Conservation (phyloP, 768 basidiomycete genomes). For the Russula lepida region DNA sequence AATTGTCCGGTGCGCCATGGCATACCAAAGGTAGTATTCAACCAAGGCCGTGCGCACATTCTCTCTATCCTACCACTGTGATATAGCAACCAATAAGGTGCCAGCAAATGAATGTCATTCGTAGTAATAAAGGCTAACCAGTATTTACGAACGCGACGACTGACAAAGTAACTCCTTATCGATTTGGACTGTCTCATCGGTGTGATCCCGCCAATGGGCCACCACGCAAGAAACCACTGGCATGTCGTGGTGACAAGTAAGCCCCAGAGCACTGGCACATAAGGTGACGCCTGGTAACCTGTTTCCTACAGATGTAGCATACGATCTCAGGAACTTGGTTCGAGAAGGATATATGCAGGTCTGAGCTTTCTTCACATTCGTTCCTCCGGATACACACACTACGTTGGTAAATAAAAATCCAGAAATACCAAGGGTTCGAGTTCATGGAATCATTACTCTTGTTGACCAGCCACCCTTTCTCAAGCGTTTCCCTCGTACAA, state of each 20-base stretch:
- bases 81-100: no score
- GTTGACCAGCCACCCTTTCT: no score
- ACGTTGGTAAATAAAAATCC: background rate
- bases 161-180: conserved; percentile 25
- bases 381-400: no score
- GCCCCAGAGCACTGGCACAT: conserved; percentile 23
- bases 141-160: conserved; percentile 22
- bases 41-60: no score
- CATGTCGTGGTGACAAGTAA: conserved; percentile 20
- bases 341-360: conserved; percentile 22
- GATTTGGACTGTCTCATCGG: no score
- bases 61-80: no score
- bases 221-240: conserved; percentile 12
- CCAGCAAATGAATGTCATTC: no score
- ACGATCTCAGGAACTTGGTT: conserved; percentile 23
- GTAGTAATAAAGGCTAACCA: conserved; percentile 1
- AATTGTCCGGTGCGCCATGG: no score
- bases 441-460: no score
- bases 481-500: no score
- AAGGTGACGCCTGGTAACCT: conserved; percentile 9
- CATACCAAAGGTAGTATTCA: no score
- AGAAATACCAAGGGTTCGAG: background rate
- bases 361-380: background rate
- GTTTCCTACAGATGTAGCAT: conserved; percentile 25
- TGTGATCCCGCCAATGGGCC: conserved; percentile 11